Base-by-base conservation (phyloP, 1,284 basidiomycete species). In the Sanghuangporus sanghuang region DNA sequence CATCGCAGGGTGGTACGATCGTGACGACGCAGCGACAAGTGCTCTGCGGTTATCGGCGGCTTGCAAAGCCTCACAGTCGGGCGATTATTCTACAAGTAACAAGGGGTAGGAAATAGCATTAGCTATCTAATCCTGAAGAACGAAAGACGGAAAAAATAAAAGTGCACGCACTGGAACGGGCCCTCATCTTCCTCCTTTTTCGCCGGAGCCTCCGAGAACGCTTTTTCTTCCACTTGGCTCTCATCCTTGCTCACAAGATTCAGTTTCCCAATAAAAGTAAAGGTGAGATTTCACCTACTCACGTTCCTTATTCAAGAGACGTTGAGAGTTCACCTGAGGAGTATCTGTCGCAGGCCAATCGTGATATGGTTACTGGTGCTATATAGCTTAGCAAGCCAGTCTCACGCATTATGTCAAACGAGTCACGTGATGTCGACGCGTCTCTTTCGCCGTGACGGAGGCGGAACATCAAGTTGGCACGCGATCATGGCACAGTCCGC, bases 181-280 rank as follows among this genome's bases (percentile, higher is more conserved):
- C 90, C 77, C 90, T 86, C 90, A 92, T 92, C 83, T 92, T 92
- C 89, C 90, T 87, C 81, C 90, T 89, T 74, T 92, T 92, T 78
- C 90, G 87, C 73, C 90, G 83, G 79, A 92, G 90, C 76, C 90
- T 90, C 77, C 90, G 86, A 69, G 90, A 91, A 75, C 90, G 85
- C 82, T 92, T 92, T 79, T 92, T 92, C 85, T 92, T 92, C 90
- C 90, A 92, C 86, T 92, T 92, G 78, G 92, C 90, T 90, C 89
- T 91, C 89, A 92, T 92, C 69, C 84, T 87, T 64, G 11, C 18
- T 23, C 2, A 42, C 27, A 16, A 6, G 62, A 23, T 23, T 71
- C 56, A 69, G 59, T 35, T 14, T 32, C 39, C 23, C 14, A 42
- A 39, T 32, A 54, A 57, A 48, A 16, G 18, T 23, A 52, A 35